Conservation (phyloP, 306 rosid species). For the Castanea sativa region DNA sequence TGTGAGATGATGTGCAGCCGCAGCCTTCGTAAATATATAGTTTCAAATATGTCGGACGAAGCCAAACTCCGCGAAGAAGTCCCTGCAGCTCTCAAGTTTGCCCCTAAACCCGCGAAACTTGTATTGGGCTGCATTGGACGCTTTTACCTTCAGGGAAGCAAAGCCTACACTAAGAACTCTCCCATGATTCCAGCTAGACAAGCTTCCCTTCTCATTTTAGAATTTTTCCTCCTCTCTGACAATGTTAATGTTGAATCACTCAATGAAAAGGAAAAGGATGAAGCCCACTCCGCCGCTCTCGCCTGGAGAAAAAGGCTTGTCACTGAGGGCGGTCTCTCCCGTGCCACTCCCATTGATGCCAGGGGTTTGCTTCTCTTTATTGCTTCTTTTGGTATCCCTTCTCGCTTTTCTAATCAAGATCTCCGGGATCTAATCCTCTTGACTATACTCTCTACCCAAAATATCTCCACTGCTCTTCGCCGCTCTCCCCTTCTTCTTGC, state of each 20-base stretch:
- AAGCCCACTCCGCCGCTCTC: constrained; percentile 34
- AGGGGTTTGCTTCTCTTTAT: constrained; percentile 54
- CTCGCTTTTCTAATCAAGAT: constrained; percentile 38
- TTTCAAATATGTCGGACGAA: constrained; percentile 24
- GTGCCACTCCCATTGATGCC: constrained; percentile 49
- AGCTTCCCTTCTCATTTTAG: constrained; percentile 46
- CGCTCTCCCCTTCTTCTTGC: constrained; percentile 25
- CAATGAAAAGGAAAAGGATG: constrained; percentile 25
- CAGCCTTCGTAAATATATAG: constrained; percentile 45
- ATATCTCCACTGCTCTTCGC: constrained; percentile 39
- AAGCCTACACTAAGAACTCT: constrained; percentile 37
- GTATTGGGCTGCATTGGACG: constrained; percentile 60
- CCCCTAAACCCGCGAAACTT: constrained; percentile 43
- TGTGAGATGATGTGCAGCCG: constrained; percentile 53
- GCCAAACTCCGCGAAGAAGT: constrained; percentile 31
- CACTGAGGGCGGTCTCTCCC: constrained; percentile 43
- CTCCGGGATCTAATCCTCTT: constrained; percentile 36
- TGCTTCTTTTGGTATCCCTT: constrained; percentile 50
- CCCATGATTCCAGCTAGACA: constrained; percentile 44
- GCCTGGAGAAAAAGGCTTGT: constrained; percentile 54
- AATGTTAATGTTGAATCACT: constrained; percentile 15
- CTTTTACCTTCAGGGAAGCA: constrained; percentile 61
- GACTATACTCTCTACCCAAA: constrained; percentile 25
- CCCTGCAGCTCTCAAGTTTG: constrained; percentile 42
- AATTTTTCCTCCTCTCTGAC: constrained; percentile 47